Base-by-base conservation (phyloP, 1,284 basidiomycete genomes). In the Puccinia novopanici region DNA sequence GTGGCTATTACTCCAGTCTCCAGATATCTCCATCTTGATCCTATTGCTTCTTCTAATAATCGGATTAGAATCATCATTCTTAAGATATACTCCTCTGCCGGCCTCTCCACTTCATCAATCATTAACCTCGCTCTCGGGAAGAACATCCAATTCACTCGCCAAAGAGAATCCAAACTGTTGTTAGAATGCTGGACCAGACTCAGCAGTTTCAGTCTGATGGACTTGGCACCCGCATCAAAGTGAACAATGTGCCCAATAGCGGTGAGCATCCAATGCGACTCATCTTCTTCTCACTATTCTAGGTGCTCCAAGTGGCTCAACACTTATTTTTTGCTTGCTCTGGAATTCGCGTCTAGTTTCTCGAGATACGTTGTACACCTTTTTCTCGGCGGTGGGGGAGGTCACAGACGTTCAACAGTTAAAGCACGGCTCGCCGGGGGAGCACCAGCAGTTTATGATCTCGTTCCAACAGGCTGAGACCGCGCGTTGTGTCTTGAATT, bases 181-280 rank as follows among this genome's bases (percentile, higher is more conserved):
- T 34, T 24, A 70, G 45, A 70, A 70, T 70, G 67, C 67, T 70
- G 67, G 67, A 70, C 67, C 27, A 70, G 24, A 70, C 45, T 70
- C 67, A 70, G 67, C 67, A 70, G 67, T 70, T 70, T 68, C 67
- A 70, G 67, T 52, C 67, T 37, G 45, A 70, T 30, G 67, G 67
- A 50, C 52, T 50, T 52, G 45, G 67, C 17, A 50, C 67, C 45
- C 67, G 67, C 24, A 70, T 70, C 50, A 70, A 70, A 70, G 67
- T 70, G 45, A 48, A 70, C 17, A 48, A 70, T 70, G 67, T 50
- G 30, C 67, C 67, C 22, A 52, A 52, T 3, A 70, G 50, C 34
- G 67, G 67, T 70, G 24, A 70, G 67, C 67, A 27, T 24, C 30
- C 15, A n/a, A 70, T 48, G 34, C 15, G 45, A 8, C 17, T 27